Evolutionary conservation across 2,329 filamentous ascomycete species (phyloP).

Genomic region (Ophiostoma tasmaniense): DNA sequence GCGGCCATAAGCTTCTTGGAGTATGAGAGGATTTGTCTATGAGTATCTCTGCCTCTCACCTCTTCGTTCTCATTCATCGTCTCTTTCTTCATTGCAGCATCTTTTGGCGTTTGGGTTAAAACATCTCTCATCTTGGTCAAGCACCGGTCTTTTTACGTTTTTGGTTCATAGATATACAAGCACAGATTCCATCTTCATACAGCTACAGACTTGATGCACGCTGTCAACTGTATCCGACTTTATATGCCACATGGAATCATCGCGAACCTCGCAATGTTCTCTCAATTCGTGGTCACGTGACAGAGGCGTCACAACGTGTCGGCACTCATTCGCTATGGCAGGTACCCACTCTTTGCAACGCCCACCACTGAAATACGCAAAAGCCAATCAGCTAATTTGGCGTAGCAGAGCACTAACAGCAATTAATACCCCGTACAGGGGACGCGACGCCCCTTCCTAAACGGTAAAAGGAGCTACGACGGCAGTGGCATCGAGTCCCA

Average conservation of each 20-base stretch:
- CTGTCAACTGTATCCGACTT: background rate
- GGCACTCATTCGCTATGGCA: background rate
- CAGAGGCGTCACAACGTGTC: background rate
- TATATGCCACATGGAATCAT: background rate
- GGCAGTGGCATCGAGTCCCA: background rate
- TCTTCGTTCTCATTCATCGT: background rate
- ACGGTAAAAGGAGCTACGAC: background rate
- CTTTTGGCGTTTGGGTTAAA: background rate
- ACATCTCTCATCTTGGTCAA: background rate
- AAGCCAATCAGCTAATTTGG: background rate
- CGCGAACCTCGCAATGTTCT: background rate
- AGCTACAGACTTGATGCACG: background rate
- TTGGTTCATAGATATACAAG: background rate
- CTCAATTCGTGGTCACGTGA: background rate
- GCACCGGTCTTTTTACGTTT: background rate
- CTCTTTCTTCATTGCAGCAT: background rate
- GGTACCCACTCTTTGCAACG: background rate
- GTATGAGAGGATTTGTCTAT: background rate
- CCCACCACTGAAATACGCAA: background rate
- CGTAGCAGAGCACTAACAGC: conserved; percentile 1
- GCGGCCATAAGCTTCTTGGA: conserved; percentile 27
- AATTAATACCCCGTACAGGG: background rate
- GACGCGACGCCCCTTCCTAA: background rate
- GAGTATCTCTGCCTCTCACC: background rate
- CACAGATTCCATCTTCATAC: background rate